Conservation (phyloP, 257 asterid species). For the Primulina huaijiensis region DNA sequence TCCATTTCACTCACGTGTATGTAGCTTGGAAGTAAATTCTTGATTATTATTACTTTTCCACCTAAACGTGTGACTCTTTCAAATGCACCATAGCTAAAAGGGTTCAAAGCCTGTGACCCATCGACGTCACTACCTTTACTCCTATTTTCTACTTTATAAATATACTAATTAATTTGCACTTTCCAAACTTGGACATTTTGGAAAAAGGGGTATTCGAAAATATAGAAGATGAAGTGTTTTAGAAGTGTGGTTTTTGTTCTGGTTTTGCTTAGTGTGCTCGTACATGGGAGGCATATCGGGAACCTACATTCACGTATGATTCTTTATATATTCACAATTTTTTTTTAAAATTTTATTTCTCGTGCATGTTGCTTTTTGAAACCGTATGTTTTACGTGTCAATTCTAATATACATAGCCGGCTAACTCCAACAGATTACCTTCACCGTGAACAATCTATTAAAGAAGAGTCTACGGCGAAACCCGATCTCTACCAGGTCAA, state of each 20-base stretch:
- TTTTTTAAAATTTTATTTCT: neutral
- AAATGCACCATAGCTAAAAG: conserved; percentile 27
- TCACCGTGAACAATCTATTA: conserved; percentile 16
- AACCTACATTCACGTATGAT: conserved; percentile 41
- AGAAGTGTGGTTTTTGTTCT: conserved; percentile 29
- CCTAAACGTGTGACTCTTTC: conserved; percentile 29
- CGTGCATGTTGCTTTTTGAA: neutral
- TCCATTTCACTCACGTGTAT: conserved; percentile 34
- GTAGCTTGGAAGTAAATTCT: conserved; percentile 26
- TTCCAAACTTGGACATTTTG: neutral
- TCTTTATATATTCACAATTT: neutral
- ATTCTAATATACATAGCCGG: too few species aligned
- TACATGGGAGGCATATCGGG: conserved; percentile 49
- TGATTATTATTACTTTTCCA: conserved; percentile 26
- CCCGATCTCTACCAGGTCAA: conserved; percentile 11
- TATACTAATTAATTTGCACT: neutral
- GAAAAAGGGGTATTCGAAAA: neutral
- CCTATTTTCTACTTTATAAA: conserved; percentile 28
- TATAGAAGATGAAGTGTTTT: conserved; percentile 32
- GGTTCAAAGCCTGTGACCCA: conserved; percentile 36
- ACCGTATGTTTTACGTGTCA: too few species aligned
- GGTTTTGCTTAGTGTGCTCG: conserved; percentile 34
- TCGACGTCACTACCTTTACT: conserved; percentile 33
- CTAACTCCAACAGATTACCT: conserved; percentile 22
- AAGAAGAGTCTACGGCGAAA: conserved; percentile 14